Evolutionary conservation across 164 flowering plant species (phyloP), one percentile per base, ranked within the genome.

Genomic region (Vitis rupestris): DNA sequence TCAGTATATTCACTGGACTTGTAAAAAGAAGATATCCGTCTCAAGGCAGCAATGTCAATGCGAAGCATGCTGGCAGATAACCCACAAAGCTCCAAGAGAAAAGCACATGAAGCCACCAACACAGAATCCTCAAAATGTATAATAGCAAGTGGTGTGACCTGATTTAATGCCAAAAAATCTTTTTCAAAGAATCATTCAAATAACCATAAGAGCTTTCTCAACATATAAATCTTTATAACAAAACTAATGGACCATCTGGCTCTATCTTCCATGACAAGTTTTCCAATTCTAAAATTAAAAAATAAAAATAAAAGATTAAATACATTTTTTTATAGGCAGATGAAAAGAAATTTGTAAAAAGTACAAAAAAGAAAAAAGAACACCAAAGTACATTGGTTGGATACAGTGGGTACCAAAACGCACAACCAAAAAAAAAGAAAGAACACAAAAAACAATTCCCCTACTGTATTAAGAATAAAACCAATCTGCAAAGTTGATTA

Each of bases 61-160:
- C 83, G 94, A 19, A 93, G 90, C 88, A 81, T 81, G 74, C 81
- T 81, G 66, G 96, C 88, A 76, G 97, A 87, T 75, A 90, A 77
- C n/a, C 99, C 97, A 89, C 98, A 91, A 75, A 95, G 88, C 85
- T 95, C 99, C 81, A 91, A 70, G 19, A 93, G 86, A 74, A 88
- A 85, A 69, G 94, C 88, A 81, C 97, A 95, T 62, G 99, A 87
- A 59, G 97, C 89, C 65, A 91, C 97, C 81, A 93, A 73, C 60
- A 87, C 75, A 52, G 90, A 75, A 72, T 95, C 86, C 71, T 90
- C 95, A 82, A 88, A 95, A 74, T 93, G 91, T 70, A 80, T 71
- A 67, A 93, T 77, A 67, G 98, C 98, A 70, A 93, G 88, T 66
- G 98, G 97, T 61, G 87, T 78, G 61, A 93, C 97, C 99, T 95